These are phyloP conservation scores for Paramecium biaurelia DNA, from an alignment of 73 alveolate genomes.

Conservation along the genomic window DNA sequence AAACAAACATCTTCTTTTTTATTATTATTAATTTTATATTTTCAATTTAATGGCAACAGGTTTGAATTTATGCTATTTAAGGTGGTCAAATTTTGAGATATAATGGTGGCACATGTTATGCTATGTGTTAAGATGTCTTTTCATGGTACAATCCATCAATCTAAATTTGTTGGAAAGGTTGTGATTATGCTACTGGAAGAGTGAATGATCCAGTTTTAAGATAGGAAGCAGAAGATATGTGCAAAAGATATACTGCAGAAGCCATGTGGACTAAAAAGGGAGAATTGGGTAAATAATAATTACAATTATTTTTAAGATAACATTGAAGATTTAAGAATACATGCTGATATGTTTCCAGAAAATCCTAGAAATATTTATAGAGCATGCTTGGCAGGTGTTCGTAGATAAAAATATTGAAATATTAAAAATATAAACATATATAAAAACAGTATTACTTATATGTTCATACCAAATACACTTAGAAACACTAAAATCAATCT, in stretches of 20 bases:
- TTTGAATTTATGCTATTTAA: not conserved
- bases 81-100: constrained; percentile 19
- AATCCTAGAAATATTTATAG: constrained; percentile 79
- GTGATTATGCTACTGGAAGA: constrained; percentile 88
- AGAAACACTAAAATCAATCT: constrained; percentile 14
- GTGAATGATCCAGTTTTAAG: constrained; percentile 73
- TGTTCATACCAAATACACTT: not conserved
- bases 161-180: constrained; percentile 82
- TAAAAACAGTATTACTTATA: not conserved
- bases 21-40: not conserved
- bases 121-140: constrained; percentile 59
- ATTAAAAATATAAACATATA: not conserved
- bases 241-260: constrained; percentile 86
- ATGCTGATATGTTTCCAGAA: constrained; percentile 80
- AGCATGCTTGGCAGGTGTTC: constrained; percentile 91
- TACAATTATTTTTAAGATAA: constrained; percentile 54
- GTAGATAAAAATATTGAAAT: constrained; percentile 85
- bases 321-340: constrained; percentile 85
- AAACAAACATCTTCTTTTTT: not conserved
- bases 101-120: constrained; percentile 65
- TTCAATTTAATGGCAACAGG: constrained; percentile 37
- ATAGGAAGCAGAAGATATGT: constrained; percentile 86
- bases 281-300: constrained; percentile 55
- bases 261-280: constrained; percentile 63
- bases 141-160: constrained; percentile 66